Base-by-base conservation (phyloP, 768 basidiomycete species). In the Boletus rubroflammeus region DNA sequence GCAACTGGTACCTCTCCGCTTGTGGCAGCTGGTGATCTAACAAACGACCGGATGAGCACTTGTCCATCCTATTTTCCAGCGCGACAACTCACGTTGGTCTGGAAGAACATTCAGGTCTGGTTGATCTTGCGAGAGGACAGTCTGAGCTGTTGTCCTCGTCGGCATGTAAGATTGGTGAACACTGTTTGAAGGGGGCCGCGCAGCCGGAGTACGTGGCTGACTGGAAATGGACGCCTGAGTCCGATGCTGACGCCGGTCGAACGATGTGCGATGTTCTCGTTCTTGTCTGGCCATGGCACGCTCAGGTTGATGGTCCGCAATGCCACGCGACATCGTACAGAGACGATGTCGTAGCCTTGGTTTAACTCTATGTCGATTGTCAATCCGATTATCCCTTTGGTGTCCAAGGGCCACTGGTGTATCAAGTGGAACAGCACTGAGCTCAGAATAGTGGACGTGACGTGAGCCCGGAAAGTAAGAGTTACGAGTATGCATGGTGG, bases 21-120 rank as follows among this genome's bases (percentile, higher is more conserved):
- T 29, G 51, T 11, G 50, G 32, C 7, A 44, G 36, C 31, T 29
- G 46, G 25, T 29, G 47, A 51, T 48, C 64, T 67, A 35, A 14
- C n/a, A 41, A 38, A 35, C 17, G 6, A 9, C 8, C 4, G 13
- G 11, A 38, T 58, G 32, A 55, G 29, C 28, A 28, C 29, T 3
- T 11, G 15, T 32, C 5, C 13, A 11, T 19, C 6, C n/a, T 19
- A 44, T n/a, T 28, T 29, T 41, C n/a, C 13, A 25, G 21, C 3
- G 5, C 13, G 5, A 49, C 29, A 13, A 55, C 55, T 55, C 7
- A 63, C 60, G 36, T 41, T 42, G 28, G 8, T 38, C 23, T 17
- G 50, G 23, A 32, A 26, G 35, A 14, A 23, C 34, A 17, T 32
- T 29, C 21, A 39, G 19, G 14, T 43, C 19, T 11, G 15, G 36